These are phyloP conservation scores for Clonostachys rosea DNA, from an alignment of 2,329 filamentous ascomycete species.

Conservation along the genomic window DNA sequence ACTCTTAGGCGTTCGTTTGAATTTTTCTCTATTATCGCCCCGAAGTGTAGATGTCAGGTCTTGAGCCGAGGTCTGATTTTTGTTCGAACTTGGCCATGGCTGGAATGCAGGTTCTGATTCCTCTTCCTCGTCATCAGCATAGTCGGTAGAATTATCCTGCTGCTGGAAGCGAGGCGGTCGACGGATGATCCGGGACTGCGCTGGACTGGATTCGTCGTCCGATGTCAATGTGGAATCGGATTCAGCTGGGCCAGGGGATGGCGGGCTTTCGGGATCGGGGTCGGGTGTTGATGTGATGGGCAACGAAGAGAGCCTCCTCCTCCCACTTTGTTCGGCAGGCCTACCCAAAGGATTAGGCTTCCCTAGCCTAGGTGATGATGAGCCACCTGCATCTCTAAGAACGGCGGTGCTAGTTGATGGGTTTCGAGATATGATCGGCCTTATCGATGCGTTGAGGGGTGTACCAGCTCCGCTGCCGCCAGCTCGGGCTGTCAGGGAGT, in stretches of 20 bases:
- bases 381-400: constrained; percentile 25
- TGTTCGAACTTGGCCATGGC: constrained; percentile 30
- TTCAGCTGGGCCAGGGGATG: constrained; percentile 29
- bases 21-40: constrained; percentile 24
- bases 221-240: constrained; percentile 32
- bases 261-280: constrained; percentile 13
- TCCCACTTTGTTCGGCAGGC: constrained; percentile 16
- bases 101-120: constrained; percentile 53
- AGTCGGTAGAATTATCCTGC: constrained; percentile 25
- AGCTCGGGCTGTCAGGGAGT: constrained; percentile 46
- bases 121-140: constrained; percentile 50
- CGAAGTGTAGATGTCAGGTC: constrained; percentile 50
- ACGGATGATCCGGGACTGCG: constrained; percentile 55
- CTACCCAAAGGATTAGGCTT: background rate
- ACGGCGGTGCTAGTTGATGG: constrained; percentile 40
- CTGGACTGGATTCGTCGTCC: constrained; percentile 44
- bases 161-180: constrained; percentile 49
- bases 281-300: constrained; percentile 23
- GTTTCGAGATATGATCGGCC: constrained; percentile 40
- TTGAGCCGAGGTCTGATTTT: constrained; percentile 25
- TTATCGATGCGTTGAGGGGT: constrained; percentile 33
- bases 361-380: constrained; percentile 10
- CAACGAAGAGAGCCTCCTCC: constrained; percentile 38
- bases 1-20: constrained; percentile 14
- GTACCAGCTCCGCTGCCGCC: constrained; percentile 39